Base-by-base conservation (phyloP, 202 grass and related monocot species). In the Eragrostis tef region DNA sequence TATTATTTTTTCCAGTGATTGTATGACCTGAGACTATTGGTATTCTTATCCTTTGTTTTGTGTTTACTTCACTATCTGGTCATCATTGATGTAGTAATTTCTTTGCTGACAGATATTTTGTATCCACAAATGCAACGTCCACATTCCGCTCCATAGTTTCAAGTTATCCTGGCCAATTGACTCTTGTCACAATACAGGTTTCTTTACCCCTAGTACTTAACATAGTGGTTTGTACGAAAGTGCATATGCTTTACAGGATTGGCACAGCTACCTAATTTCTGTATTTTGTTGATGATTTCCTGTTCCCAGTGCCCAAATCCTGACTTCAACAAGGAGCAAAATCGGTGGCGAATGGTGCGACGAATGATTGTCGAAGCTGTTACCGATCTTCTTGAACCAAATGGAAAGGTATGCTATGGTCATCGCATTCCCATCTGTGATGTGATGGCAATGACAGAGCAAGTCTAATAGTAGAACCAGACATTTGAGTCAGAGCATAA, bases 111-210 rank as follows among this genome's bases (percentile, higher is more conserved):
- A 98, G 94, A 84, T 76, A 93, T 91, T 94, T 98, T 88, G 62
- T 94, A 79, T 91, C 92, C 56, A 89, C 94, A 66, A 91, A 98
- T 88, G 94, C 92, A 81, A 98, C 94, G 9, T 91, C 90, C 11
- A 98, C 90, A 58, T 98, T 98, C 76, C 87, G 85, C 58, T 89
- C 92, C 26, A 94, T 98, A 80, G 53, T 98, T 64, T 98, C 92
- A 77, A 94, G 90, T 89, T 94, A 98, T 82, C 92, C 90, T 64
- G 94, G 92, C 84, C 64, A 56, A 15, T 82, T 91, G 81, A 64
- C 86, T 71, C 88, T 98, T 77, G 90, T 93, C 63, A 80, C 86
- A 71, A 88, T 98, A 84, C 94, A 91, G 94, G 94, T 72, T 49
- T 44, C 15, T 66, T 48, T 78, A 81, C 49, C 71, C 54, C 46